phyloP scores from a whole-genome alignment of 192 early-diverging fungal species.

The Umbelopsis isabellina region DNA sequence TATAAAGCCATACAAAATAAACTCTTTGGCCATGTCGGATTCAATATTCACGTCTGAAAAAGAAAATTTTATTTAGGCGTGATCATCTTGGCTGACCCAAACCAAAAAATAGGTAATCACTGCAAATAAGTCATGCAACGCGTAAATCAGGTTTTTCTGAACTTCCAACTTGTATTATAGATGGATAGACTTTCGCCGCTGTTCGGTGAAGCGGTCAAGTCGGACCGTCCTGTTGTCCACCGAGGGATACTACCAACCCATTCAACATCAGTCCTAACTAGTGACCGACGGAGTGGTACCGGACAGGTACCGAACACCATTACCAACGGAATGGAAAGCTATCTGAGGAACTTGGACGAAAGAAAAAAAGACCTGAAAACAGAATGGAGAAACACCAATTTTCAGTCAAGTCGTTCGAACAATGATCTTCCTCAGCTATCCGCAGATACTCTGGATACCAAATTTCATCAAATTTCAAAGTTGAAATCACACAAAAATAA shows the following conservation, averaged over 20 bases:
- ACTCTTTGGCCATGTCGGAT: no score
- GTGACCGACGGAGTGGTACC: background rate
- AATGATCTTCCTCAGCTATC: background rate
- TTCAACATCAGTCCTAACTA: background rate
- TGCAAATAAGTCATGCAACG: no score
- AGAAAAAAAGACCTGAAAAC: background rate
- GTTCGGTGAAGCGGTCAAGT: background rate
- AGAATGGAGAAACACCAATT: background rate
- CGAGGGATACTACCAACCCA: background rate
- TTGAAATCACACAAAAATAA: background rate
- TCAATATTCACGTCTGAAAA: no score
- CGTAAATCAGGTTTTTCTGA: no score
- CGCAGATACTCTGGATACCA: background rate
- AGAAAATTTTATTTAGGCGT: no score
- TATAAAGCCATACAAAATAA: no score
- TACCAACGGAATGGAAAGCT: background rate
- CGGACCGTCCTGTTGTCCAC: background rate
- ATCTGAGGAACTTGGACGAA: background rate
- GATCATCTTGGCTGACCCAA: no score
- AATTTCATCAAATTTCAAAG: background rate
- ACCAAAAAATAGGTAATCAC: no score
- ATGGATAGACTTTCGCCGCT: slow-evolving; percentile 2
- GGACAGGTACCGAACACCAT: background rate
- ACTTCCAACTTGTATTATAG: background rate
- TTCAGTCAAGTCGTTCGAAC: background rate